Evolutionary conservation across 2,329 filamentous ascomycete genomes (phyloP).

Genomic region (Aspergillus sp.): DNA sequence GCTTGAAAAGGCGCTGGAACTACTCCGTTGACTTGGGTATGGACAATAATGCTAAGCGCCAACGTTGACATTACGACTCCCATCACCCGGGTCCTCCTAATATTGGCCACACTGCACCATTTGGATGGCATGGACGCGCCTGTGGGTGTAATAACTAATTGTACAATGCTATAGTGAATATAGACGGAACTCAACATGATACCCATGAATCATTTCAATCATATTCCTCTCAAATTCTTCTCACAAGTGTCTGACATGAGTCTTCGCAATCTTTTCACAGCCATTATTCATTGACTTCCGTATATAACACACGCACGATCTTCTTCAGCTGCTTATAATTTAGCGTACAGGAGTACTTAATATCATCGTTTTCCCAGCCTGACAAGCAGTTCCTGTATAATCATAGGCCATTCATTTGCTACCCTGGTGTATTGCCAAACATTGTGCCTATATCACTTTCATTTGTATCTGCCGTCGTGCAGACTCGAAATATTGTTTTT

Average conservation of each 20-base stretch:
- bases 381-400: neutral
- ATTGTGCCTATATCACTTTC: neutral
- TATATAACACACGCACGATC: neutral
- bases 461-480: neutral
- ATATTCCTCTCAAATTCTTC: neutral
- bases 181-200: constrained; percentile 5
- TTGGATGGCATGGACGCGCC: neutral
- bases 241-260: neutral
- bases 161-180: constrained; percentile 7
- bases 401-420: neutral
- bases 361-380: neutral
- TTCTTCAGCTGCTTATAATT: neutral
- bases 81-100: neutral
- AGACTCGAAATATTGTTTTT: neutral
- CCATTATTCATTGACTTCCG: neutral
- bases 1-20: constrained; percentile 47
- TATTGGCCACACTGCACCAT: neutral
- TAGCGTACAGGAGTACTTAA: neutral
- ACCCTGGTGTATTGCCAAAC: neutral
- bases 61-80: constrained; percentile 22
- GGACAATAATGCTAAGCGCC: constrained; percentile 33
- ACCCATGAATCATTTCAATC: constrained; percentile 2
- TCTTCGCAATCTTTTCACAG: neutral
- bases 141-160: neutral
- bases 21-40: constrained; percentile 34